Conservation (phyloP, 1,139 yeast species). For the Casaregolazyma suthepensis region DNA sequence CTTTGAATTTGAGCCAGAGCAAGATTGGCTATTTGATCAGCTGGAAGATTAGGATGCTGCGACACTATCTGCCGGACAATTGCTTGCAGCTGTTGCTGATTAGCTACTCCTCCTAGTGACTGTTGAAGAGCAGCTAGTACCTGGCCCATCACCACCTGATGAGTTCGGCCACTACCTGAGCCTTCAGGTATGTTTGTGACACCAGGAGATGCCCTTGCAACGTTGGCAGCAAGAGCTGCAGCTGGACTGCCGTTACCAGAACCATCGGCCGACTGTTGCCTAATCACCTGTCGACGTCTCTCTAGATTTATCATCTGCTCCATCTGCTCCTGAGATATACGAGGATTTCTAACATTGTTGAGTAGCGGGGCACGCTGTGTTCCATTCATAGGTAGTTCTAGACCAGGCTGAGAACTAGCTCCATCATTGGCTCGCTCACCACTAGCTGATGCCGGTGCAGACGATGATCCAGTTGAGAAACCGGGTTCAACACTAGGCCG, state of each 20-base stretch:
- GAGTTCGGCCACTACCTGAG: background rate
- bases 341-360: constrained; percentile 20
- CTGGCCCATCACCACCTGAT: constrained; percentile 6
- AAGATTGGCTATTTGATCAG: constrained; percentile 65
- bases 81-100: constrained; percentile 51
- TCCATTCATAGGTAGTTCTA: background rate
- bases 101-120: constrained; percentile 9
- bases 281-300: constrained; percentile 15
- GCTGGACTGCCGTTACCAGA: constrained; percentile 4
- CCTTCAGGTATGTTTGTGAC: background rate
- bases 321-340: constrained; percentile 17
- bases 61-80: constrained; percentile 62
- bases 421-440: constrained; percentile 5
- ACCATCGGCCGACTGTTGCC: constrained; percentile 15
- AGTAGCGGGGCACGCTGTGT: background rate
- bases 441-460: constrained; percentile 9
- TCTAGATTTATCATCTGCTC: constrained; percentile 19
- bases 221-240: constrained; percentile 3
- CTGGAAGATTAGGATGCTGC: constrained; percentile 61
- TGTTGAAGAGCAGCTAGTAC: constrained; percentile 13
- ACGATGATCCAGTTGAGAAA: constrained; percentile 8
- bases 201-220: constrained; percentile 2
- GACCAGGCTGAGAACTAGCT: background rate
- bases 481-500: constrained; percentile 1
- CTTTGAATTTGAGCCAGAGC: constrained; percentile 67